Base-by-base conservation (phyloP, 1,139 yeast species). In the Lodderomyces parapsilosis region DNA sequence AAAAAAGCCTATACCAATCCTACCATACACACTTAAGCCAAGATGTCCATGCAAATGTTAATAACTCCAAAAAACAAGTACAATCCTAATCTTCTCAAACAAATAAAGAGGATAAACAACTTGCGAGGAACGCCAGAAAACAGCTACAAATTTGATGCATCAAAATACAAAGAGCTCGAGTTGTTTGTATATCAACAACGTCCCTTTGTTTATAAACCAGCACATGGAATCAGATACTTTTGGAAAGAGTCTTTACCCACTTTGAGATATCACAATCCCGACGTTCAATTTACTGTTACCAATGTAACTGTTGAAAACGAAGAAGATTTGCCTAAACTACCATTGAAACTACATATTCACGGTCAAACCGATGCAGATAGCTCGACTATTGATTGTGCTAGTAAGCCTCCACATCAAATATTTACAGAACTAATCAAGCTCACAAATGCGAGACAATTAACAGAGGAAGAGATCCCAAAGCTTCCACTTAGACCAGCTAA, bases 181-280 rank as follows among this genome's bases (percentile, higher is more conserved):
- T 50, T 70, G 27, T 38, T 40, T 15, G 18, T 47, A 24, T 38
- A 30, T 36, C 39, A 38, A 17, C 44, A 44, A 20, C 20, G 25
- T 13, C 39, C 42, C 10, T 14, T 15, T 42, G 55, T 54, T 15
- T 60, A 62, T 43, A 61, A 58, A 23, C 66, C 71, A 10, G 59
- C 72, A 10, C 53, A 58, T 14, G 78, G 78, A 1, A 58, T 73
- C 46, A 66, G 63, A 52, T 61, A 64, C 43, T 87, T 90, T 64
- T 86, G 95, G 94, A 80, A 78, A 55, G 67, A 72, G 41, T 77
- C 81, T 62, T 69, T 89, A 46, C 96, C 95, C 17, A 81, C 89
- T 11, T 71, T 90, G 47, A 85, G 82, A 59, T 90, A 86, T 63
- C 91, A 88, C 66, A 90, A 90, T 62, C 93, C 93, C 24, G 68